Evolutionary conservation across 2,329 filamentous ascomycete genomes (phyloP).

Genomic region (Fusarium neocosmosporiellum): DNA sequence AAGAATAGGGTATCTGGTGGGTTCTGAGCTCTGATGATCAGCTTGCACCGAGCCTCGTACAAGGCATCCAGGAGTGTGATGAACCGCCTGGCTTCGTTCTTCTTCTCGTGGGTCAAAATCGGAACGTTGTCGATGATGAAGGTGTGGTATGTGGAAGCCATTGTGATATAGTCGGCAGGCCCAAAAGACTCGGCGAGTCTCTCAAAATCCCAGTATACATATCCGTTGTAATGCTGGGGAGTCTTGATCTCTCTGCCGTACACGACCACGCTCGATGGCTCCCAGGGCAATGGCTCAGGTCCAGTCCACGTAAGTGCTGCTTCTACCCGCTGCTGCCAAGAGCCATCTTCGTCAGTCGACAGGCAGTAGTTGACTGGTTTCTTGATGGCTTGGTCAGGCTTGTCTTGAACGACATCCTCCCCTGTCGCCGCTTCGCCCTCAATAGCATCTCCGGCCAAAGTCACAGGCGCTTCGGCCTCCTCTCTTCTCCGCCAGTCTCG

Average conservation of each 20-base stretch:
- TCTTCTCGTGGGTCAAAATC: conserved; percentile 72
- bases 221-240: conserved; percentile 66
- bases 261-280: conserved; percentile 57
- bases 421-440: neutral
- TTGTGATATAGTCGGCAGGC: conserved; percentile 84
- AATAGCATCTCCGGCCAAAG: neutral
- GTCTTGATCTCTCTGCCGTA: conserved; percentile 74
- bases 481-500: conserved; percentile 77
- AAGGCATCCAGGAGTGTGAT: conserved; percentile 84
- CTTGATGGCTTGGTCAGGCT: conserved; percentile 28
- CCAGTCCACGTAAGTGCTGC: conserved; percentile 39
- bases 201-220: conserved; percentile 74
- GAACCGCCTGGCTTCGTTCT: conserved; percentile 84
- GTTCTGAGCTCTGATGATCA: conserved; percentile 74
- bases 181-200: conserved; percentile 77
- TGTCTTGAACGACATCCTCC: conserved; percentile 16
- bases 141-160: conserved; percentile 83
- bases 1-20: conserved; percentile 83
- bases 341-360: conserved; percentile 42
- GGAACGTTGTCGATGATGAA: conserved; percentile 79
- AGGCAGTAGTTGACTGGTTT: conserved; percentile 49
- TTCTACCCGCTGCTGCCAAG: conserved; percentile 42
- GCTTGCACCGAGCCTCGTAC: conserved; percentile 84
- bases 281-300: conserved; percentile 51
- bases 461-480: conserved; percentile 31